A percentile compares a stretch with the other conserved stretches of the same genome.
phyloP scores from a whole-genome alignment of 2,329 filamentous ascomycete species.

The Neonectria coccinea region DNA sequence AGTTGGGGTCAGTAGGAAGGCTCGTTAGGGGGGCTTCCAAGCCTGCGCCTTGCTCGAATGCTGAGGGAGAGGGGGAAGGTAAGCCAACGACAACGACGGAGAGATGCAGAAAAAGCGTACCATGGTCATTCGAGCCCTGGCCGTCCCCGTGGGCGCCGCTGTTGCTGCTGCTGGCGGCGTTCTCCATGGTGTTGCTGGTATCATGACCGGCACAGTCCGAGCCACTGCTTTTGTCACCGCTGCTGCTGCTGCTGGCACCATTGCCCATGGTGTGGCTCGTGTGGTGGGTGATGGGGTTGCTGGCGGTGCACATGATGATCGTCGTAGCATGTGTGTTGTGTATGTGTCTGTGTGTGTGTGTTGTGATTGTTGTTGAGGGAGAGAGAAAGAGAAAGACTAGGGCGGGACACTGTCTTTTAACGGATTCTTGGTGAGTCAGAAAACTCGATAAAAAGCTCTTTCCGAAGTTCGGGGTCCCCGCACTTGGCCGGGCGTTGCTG shows the following conservation, averaged over 20 bases:
- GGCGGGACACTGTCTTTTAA: neutral
- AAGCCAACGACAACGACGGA: neutral
- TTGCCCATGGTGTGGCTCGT: neutral
- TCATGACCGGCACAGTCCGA: no score
- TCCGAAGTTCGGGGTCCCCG: neutral
- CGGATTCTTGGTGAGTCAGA: neutral
- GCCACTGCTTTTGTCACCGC: no score
- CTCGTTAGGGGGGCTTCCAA: constrained; percentile 38
- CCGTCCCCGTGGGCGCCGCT: constrained; percentile 27
- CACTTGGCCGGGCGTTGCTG: neutral
- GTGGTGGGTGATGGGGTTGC: constrained; percentile 44
- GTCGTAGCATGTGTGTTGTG: constrained; percentile 4
- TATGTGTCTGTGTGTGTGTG: neutral
- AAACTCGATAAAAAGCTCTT: neutral
- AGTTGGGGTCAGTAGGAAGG: constrained; percentile 4
- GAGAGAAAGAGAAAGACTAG: no score
- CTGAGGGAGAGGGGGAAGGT: neutral
- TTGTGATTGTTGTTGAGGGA: no score
- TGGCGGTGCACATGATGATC: constrained; percentile 38
- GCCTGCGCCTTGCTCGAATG: neutral
- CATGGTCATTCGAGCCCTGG: constrained; percentile 7
- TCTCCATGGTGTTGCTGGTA: constrained; percentile 44
- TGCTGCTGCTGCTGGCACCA: no score
- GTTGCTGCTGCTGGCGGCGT: constrained; percentile 12
- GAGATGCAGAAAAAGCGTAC: neutral